Evolutionary conservation across 2,329 filamentous ascomycete species (phyloP), one percentile per base, ranked within the genome.

Genomic region (Fusarium musae): DNA sequence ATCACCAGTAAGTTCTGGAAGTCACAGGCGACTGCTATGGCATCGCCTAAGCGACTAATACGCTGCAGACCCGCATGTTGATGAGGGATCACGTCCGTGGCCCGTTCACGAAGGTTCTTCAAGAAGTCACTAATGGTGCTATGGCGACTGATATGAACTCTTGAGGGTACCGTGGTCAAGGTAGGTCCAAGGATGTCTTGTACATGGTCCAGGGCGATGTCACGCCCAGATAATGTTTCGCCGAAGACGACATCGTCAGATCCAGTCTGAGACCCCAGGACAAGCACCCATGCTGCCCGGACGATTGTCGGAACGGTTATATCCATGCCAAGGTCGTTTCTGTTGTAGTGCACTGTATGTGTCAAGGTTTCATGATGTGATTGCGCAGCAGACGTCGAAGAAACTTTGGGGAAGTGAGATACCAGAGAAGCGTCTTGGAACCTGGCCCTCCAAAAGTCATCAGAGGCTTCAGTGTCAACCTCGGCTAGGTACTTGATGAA

Each of bases 1-100:
- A 82, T 76, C 15, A 81, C 78, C 11, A 82, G 63, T 19, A 81
- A 37, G 11, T 73, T 81, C 30, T 73, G 76, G 53, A 82, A 81
- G 21, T 72, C 56, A 8, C 65, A 63, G 15, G 73, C 68, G 19
- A 57, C 39, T 10, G 74, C 58, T 30, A 77, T 77, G 11, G 69
- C 50, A 7, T 59, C 37, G 4, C 42, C 28, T 2, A 75, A 43
- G 3, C 72, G 73, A 8, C 63, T 72, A 85, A 63, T 77, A 34
- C 79, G 74, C 11, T 80, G 76, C 1, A 84, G 68, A 9, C 80
- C 79, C 4, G 78, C 63, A 10, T 83, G 76, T 34, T 81, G 81
- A 50, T 75, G 72, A 0, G 75, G 73, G 5, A 80, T 77, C 52
- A 79, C 72, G 4, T 67, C n/a, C 0, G 53, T 30, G 16, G 71